Base-by-base conservation (phyloP, 345 rosid genomes). In the Bruguiera sexangula region DNA sequence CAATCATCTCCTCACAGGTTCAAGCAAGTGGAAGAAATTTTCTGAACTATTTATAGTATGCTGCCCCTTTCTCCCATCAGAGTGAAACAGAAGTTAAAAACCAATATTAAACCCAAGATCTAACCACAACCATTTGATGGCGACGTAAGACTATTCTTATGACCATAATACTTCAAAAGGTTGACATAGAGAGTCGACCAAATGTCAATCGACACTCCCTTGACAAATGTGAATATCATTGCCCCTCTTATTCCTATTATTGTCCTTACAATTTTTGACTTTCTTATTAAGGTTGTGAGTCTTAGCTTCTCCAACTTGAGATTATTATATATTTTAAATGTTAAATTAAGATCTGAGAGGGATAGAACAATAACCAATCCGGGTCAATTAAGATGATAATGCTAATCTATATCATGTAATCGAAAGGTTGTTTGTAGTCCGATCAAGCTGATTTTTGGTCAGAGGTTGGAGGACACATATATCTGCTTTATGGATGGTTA, bases 181-280 rank as follows among this genome's bases (percentile, higher is more conserved):
- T 80, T 50, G 2, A 77, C 13, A 43, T 70, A 27, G 27, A 26
- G 1, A 6, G 81, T 70, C 30, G 85, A 67, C 86, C 84, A 78
- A 0, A 76, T 10, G 5, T 78, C 51, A 55, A 89, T 54, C 8
- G 79, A 73, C 6, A 36, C 8, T 8, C 93, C 97, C 77, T 78
- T 84, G 77, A 79, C 89, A 70, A 89, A 76, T 6, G 86, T 82
- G 59, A 87, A 76, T 24, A 89, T 56, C 90, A 85, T 87, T 8
- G 88, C 88, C 13, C 87, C 92, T 8, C 79, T 83, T 13, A 89
- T 73, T 18, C 91, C 85, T 2, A 75, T 1, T 26, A 84, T 5
- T 43, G 89, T 86, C 20, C 90, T 91, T 4, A 63, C 6, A 10
- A 80, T 79, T 43, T 82, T 89, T 6, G 90, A 88, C 68, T 73